Evolutionary conservation across 2,329 filamentous ascomycete genomes (phyloP), one percentile per base, ranked within the genome.

Genomic region (Apiospora malaysiana): DNA sequence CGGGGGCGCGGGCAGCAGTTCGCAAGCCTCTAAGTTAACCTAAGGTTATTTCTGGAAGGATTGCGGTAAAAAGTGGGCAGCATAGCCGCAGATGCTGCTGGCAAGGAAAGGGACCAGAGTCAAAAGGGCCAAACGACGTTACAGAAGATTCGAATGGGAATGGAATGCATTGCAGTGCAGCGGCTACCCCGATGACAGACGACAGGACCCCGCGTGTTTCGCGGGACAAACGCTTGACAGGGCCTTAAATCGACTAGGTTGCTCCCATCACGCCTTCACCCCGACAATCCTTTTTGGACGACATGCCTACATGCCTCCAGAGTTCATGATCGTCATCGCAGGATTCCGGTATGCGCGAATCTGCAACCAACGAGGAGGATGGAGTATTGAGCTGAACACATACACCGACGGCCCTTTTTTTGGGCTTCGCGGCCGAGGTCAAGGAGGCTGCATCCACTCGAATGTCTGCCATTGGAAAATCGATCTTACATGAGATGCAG

Each of bases 241-340:
- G 23, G 49, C 25, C 56, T 63, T 59, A 37, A n/a, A n/a, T 40
- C 21, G 56, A 63, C 56, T 32, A 40, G 56, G 56, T 63, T 40
- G 12, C 14, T 2, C 14, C 4, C 49, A 56, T 56, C 25, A 18
- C 37, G 37, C 37, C 37, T 40, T n/a, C n/a, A 40, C 8, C 6
- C 51, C 8, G 14, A 21, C 25, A 59, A 59, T 59, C 51, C 51
- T 59, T 16, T 59, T 59, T 59, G 7, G 32, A 59, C 51, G 27
- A 59, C 51, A 59, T 59, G 27, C 27, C 8, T n/a, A n/a, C n/a
- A n/a, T n/a, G n/a, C n/a, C n/a, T n/a, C n/a, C n/a, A n/a, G n/a
- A n/a, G n/a, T n/a, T n/a, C n/a, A n/a, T n/a, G n/a, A n/a, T n/a
- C n/a, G n/a, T n/a, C n/a, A n/a, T n/a, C 51, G 51, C 16, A 59